Conservation (phyloP, 148 eudicot species). For the Chenopodium berlandieri region DNA sequence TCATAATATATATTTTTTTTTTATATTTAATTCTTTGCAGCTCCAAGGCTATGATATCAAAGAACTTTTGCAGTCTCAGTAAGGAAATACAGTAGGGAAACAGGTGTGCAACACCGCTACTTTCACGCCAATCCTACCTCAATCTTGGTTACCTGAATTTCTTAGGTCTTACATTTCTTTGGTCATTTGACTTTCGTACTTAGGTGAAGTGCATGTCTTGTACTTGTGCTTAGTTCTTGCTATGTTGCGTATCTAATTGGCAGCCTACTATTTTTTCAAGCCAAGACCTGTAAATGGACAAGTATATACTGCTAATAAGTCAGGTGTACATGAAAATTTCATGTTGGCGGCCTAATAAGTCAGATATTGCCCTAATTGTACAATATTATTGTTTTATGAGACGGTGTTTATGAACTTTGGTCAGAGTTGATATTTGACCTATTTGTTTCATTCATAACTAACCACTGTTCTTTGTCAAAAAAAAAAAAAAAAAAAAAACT, state of each 20-base stretch:
- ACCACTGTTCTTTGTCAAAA: background rate
- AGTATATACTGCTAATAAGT: background rate
- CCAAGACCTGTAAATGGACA: background rate
- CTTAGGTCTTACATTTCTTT: background rate
- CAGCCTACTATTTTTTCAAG: background rate
- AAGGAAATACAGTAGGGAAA: constrained; percentile 36
- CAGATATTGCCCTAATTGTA: background rate
- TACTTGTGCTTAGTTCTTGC: background rate
- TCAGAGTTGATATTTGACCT: background rate
- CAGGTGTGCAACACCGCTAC: background rate
- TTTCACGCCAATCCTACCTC: background rate
- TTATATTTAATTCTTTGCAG: constrained; percentile 34
- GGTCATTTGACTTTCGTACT: background rate
- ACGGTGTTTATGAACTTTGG: background rate
- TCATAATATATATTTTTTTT: background rate
- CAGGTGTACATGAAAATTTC: background rate
- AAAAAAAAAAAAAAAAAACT: background rate
- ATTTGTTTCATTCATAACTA: background rate
- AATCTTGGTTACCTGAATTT: background rate
- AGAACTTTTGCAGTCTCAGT: constrained; percentile 50
- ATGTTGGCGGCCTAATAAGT: background rate
- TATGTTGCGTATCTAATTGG: background rate
- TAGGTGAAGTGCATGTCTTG: background rate
- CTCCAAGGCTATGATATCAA: constrained; percentile 92
- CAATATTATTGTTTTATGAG: background rate